Base-by-base conservation (phyloP, 192 early-diverging fungal species). In the Backusella parvicylindrica region DNA sequence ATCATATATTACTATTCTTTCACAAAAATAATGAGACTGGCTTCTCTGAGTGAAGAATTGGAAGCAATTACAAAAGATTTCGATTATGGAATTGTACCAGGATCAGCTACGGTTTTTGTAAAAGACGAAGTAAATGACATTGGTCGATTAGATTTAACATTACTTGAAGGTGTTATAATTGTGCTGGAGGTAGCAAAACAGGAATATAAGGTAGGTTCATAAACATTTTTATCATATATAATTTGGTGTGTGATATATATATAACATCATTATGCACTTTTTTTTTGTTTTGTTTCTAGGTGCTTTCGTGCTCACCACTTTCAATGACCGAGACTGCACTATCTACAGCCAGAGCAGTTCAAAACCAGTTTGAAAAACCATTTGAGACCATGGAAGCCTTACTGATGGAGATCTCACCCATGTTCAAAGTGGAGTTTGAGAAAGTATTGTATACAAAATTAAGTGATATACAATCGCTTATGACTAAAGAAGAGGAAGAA, bases 361-460 rank as follows among this genome's bases (percentile, higher is more conserved):
- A 72, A 35, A 6, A 4, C n/a, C 50, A n/a, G 5, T n/a, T 78
- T 6, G 63, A 75, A 6, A 69, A 71, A 32, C 68, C 72, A 3
- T 83, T 80, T 71, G 81, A 83, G 49, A 77, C 78, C 1, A 83
- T 83, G 78, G 82, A 83, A 23, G 67, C 67, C 47, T 30, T 83
- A 26, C 56, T 83, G 13, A 75, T 80, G 79, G 53, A 68, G 0
- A 56, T 53, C 1, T 77, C 75, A 67, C 78, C 82, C 13, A 70
- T 80, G 68, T 83, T 83, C 63, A 40, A 67, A 36, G 65, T 74
- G 36, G 21, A 69, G 37, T 80, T 83, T 68, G 72, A 83, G 63
- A 56, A 76, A 31, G 53, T 75, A 8, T 36, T 83, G 5, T 74
- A 68, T 75, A 30, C 70, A 47, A 80, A 80, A 64, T 35, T 83